phyloP scores from a whole-genome alignment of 768 basidiomycete species.

The Pisolithus albus region DNA sequence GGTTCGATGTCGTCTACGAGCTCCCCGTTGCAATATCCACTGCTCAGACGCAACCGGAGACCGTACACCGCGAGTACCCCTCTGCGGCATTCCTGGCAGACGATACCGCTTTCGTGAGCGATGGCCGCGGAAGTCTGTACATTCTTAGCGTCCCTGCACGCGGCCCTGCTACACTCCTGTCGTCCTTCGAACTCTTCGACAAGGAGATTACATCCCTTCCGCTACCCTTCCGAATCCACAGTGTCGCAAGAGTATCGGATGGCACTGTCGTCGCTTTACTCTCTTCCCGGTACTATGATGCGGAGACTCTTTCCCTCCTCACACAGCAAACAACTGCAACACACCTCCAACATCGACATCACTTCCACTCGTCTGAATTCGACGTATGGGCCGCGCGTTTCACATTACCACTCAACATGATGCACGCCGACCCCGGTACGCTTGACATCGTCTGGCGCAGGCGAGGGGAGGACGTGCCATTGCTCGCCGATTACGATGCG shows the following conservation, averaged over 20 bases:
- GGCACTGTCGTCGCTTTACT: slow-evolving; percentile 41
- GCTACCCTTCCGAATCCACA: slow-evolving; percentile 36
- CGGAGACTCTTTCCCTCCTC: slow-evolving; percentile 13
- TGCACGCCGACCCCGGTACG: slow-evolving; percentile 23
- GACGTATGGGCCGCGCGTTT: slow-evolving; percentile 62
- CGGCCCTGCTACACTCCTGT: slow-evolving; percentile 41
- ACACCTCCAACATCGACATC: slow-evolving; percentile 6
- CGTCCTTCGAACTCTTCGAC: slow-evolving; percentile 41
- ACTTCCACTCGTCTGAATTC: slow-evolving; percentile 37
- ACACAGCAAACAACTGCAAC: slow-evolving; percentile 3
- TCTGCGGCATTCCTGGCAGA: slow-evolving; percentile 54
- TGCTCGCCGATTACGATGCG: slow-evolving; percentile 45
- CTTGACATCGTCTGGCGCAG: slow-evolving; percentile 64
- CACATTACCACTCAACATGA: slow-evolving; percentile 34
- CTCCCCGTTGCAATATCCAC: slow-evolving; percentile 49
- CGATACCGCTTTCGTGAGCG: slow-evolving; percentile 48
- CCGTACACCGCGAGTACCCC: slow-evolving; percentile 63
- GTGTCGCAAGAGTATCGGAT: slow-evolving; percentile 31
- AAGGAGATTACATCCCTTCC: slow-evolving; percentile 10
- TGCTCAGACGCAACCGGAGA: slow-evolving; percentile 26
- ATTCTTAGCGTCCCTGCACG: slow-evolving; percentile 40
- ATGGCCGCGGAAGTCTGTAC: slow-evolving; percentile 67
- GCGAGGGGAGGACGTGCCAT: slow-evolving; percentile 64
- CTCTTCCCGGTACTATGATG: slow-evolving; percentile 50
- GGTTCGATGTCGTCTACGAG: slow-evolving; percentile 51